A percentile compares a stretch with the other conserved stretches of the same genome.
Evolutionary conservation across 2,329 filamentous ascomycete genomes (phyloP).

Genomic region (Talaromyces sp.): DNA sequence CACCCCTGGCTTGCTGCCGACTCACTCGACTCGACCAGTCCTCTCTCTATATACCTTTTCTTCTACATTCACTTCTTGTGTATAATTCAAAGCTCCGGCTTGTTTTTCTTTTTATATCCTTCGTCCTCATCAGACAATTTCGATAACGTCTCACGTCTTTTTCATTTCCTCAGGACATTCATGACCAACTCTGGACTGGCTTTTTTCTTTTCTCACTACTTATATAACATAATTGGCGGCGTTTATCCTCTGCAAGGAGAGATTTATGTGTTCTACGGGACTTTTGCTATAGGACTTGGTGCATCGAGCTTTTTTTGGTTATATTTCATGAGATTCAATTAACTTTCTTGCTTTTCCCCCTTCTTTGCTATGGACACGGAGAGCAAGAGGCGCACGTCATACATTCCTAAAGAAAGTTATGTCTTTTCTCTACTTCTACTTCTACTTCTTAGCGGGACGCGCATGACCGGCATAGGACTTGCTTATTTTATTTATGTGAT

Average conservation of each 20-base stretch:
- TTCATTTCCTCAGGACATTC: not conserved
- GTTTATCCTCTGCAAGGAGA: not conserved
- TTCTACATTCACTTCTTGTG: not conserved
- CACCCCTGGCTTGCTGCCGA: not conserved
- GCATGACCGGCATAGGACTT: not conserved
- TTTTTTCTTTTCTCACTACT: too few species aligned
- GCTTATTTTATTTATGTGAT: not conserved
- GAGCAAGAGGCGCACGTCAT: not conserved
- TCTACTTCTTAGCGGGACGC: not conserved
- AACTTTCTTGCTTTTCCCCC: not conserved
- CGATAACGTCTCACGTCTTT: constrained; percentile 2
- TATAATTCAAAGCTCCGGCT: not conserved
- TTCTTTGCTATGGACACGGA: not conserved
- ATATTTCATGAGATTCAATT: not conserved
- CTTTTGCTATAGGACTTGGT: not conserved
- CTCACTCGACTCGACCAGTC: not conserved
- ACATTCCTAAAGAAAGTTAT: not conserved
- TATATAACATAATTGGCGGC: not conserved
- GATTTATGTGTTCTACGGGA: not conserved
- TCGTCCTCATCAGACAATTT: not conserved
- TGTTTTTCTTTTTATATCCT: not conserved
- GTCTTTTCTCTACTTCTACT: not conserved
- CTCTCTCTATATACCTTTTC: not conserved
- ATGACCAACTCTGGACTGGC: not conserved
- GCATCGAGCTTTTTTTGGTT: not conserved